phyloP scores from a whole-genome alignment of 495 filamentous ascomycete species.

The Tuber melanosporum region DNA sequence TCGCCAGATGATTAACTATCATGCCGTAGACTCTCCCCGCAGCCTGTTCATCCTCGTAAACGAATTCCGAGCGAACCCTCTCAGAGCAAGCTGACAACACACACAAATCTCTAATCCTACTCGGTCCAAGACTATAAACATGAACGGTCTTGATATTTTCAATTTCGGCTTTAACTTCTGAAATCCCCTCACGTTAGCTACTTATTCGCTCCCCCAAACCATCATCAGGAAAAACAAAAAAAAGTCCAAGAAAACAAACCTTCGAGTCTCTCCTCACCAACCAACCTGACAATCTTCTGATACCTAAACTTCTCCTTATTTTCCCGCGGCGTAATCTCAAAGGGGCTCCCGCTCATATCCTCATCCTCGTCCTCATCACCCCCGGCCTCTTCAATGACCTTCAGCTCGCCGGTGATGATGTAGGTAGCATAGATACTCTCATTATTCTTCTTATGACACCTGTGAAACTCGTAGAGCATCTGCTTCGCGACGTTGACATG shows the following conservation, averaged over 20 bases:
- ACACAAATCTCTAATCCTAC: constrained; percentile 43
- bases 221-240: not conserved
- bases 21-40: not conserved
- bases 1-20: not conserved
- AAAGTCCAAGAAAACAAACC: constrained; percentile 46
- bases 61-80: constrained; percentile 31
- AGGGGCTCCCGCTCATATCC: constrained; percentile 66
- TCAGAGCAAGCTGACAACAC: constrained; percentile 45
- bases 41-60: not conserved
- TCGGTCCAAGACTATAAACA: constrained; percentile 74
- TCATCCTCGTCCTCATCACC: constrained; percentile 58
- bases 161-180: constrained; percentile 60
- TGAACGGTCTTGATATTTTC: constrained; percentile 68
- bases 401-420: constrained; percentile 62
- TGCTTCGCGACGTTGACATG: constrained; percentile 79
- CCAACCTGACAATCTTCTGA: constrained; percentile 60
- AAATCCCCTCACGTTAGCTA: constrained; percentile 1
- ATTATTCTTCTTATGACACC: constrained; percentile 61
- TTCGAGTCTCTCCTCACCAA: constrained; percentile 72
- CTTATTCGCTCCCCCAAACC: constrained; percentile 17
- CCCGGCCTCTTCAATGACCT: constrained; percentile 40
- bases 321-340: constrained; percentile 52
- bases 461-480: constrained; percentile 91
- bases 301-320: constrained; percentile 47
- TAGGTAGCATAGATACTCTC: constrained; percentile 79